Evolutionary conservation across 2,329 filamentous ascomycete genomes (phyloP).

Genomic region (Diatrype stigma): DNA sequence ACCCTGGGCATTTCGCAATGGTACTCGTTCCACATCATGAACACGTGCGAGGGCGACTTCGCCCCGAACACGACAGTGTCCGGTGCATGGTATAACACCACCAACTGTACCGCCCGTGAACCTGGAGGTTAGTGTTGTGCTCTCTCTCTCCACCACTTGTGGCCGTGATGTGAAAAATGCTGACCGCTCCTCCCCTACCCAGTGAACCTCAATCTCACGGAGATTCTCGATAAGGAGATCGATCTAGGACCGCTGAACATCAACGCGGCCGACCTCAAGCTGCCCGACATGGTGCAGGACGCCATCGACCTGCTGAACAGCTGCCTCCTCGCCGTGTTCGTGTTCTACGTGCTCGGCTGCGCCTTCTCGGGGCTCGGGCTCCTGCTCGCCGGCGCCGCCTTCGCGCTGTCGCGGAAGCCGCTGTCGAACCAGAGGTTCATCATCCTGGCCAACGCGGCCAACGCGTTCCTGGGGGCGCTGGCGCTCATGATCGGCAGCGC

Average conservation of each 20-base stretch:
- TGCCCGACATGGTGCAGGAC: slow-evolving; percentile 40
- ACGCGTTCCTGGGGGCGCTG: slow-evolving; percentile 33
- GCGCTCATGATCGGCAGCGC: slow-evolving; percentile 39
- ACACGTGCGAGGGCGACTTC: slow-evolving; percentile 42
- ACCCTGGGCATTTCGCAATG: slow-evolving; percentile 46
- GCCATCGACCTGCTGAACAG: slow-evolving; percentile 47
- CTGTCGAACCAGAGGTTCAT: slow-evolving; percentile 9
- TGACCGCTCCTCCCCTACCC: background rate
- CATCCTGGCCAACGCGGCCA: slow-evolving; percentile 32
- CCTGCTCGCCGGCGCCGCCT: slow-evolving; percentile 32
- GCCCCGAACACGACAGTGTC: slow-evolving; percentile 37
- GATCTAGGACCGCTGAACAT: slow-evolving; percentile 40
- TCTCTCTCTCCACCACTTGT: background rate
- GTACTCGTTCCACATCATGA: slow-evolving; percentile 49
- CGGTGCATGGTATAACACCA: slow-evolving; percentile 36
- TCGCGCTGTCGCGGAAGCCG: slow-evolving; percentile 17
- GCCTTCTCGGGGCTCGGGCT: slow-evolving; percentile 40
- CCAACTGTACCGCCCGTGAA: slow-evolving; percentile 39
- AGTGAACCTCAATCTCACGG: slow-evolving; percentile 43
- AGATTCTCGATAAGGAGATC: slow-evolving; percentile 43
- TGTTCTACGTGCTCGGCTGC: slow-evolving; percentile 44
- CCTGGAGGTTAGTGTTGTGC: slow-evolving; percentile 32
- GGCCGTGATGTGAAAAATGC: background rate
- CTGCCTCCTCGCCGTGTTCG: slow-evolving; percentile 43
- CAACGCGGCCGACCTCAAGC: slow-evolving; percentile 41